Percentiles rank a stretch among this genome's conserved stretches.
Evolutionary conservation across 805 yeast genomes (phyloP).

Genomic region (Teunomyces funiuensis): DNA sequence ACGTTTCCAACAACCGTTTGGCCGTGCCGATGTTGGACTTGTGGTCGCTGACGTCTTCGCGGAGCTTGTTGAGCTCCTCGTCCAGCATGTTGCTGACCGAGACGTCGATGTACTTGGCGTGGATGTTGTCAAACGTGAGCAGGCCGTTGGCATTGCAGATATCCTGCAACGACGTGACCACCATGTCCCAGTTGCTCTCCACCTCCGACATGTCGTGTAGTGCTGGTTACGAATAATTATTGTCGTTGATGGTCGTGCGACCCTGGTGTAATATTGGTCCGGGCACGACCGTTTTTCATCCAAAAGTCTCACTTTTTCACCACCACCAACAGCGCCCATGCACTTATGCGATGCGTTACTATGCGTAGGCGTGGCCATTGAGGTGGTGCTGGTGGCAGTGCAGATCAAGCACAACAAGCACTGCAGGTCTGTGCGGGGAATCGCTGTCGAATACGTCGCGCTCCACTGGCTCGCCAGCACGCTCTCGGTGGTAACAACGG

Average conservation of each 20-base stretch:
- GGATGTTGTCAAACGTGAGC: conserved; percentile 46
- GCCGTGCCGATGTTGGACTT: conserved; percentile 57
- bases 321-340: too few relatives aligned
- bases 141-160: conserved; percentile 62
- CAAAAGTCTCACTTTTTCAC: too few relatives aligned
- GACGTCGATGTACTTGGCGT: conserved; percentile 23
- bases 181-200: conserved; percentile 70
- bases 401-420: conserved; percentile 6
- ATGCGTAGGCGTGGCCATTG: neutral
- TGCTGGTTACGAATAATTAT: too few relatives aligned
- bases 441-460: conserved; percentile 9
- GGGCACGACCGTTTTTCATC: neutral
- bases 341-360: neutral
- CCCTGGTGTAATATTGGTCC: neutral
- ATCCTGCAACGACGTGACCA: conserved; percentile 66
- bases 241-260: neutral
- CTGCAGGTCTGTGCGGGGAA: conserved; percentile 4
- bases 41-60: conserved; percentile 50
- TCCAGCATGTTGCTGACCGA: conserved; percentile 30
- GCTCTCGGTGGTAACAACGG: conserved; percentile 4
- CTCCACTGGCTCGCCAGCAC: conserved; percentile 1
- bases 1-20: conserved; percentile 35
- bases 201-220: conserved; percentile 25
- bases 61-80: conserved; percentile 40
- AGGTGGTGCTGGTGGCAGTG: conserved; percentile 10